These are phyloP conservation scores for Cyclotella kingstonii DNA, from an alignment of 108 stramenopile genomes.

Conservation along the genomic window DNA sequence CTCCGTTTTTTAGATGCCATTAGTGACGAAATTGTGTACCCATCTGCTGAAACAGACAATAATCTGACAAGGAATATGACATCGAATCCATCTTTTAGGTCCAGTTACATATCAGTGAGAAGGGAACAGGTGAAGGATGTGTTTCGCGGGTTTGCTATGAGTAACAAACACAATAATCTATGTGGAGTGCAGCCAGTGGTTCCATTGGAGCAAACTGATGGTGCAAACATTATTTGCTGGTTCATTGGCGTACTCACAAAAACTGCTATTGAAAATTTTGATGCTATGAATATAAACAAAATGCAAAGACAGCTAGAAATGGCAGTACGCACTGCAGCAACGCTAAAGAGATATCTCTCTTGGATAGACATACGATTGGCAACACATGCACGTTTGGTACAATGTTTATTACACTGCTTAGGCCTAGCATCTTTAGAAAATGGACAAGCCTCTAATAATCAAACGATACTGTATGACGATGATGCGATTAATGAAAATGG, in stretches of 20 bases:
- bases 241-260: constrained; percentile 24
- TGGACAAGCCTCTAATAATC: neutral
- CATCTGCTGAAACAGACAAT: neutral
- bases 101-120: constrained; percentile 2
- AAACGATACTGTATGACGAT: neutral
- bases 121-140: constrained; percentile 26
- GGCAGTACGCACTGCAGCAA: constrained; percentile 35
- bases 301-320: constrained; percentile 2
- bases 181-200: constrained; percentile 1
- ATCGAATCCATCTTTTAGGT: neutral
- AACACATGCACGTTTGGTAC: constrained; percentile 5
- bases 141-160: constrained; percentile 11
- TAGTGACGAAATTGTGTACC: constrained; percentile 27
- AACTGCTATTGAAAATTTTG: neutral
- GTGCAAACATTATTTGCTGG: constrained; percentile 35
- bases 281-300: neutral
- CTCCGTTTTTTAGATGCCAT: constrained; percentile 27
- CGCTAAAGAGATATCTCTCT: constrained; percentile 49
- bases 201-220: constrained; percentile 42
- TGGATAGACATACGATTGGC: constrained; percentile 57
- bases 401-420: constrained; percentile 11
- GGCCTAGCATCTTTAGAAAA: neutral
- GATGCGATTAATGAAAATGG: constrained; percentile 15
- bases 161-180: constrained; percentile 1
- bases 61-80: neutral